These are phyloP conservation scores for Mangifera indica DNA, from an alignment of 345 rosid genomes.

Conservation along the genomic window DNA sequence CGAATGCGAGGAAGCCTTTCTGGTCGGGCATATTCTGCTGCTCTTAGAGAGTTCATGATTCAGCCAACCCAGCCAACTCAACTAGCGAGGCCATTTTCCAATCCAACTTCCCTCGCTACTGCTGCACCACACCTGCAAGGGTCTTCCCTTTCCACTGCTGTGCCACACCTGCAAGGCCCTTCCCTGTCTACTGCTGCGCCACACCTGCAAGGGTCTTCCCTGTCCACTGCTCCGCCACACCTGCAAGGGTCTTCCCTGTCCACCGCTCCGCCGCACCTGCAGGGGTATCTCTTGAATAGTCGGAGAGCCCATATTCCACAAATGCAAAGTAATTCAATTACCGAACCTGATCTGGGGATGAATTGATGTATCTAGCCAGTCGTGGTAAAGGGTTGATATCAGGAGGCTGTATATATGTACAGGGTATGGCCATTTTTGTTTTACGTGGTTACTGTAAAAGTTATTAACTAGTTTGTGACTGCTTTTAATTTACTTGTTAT, in stretches of 20 bases:
- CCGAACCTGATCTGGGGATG: constrained; percentile 9
- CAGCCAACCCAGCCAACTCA: constrained; percentile 61
- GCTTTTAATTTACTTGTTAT: not conserved
- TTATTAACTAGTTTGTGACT: not conserved
- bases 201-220: too few species aligned
- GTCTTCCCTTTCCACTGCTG: too few species aligned
- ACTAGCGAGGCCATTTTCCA: constrained; percentile 15
- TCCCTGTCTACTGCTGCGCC: too few species aligned
- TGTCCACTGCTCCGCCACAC: not conserved
- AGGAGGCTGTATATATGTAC: constrained; percentile 2
- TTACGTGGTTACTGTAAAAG: not conserved
- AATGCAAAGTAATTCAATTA: constrained; percentile 14
- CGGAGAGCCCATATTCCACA: constrained; percentile 20
- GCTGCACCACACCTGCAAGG: constrained; percentile 34
- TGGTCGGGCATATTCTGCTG: constrained; percentile 43
- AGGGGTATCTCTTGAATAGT: constrained; percentile 26
- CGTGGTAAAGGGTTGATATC: too few species aligned
- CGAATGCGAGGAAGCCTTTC: constrained; percentile 85
- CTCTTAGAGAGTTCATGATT: constrained; percentile 54
- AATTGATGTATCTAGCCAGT: not conserved
- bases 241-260: too few species aligned
- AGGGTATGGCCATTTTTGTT: constrained; percentile 3
- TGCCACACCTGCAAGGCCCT: too few species aligned
- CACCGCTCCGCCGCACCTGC: too few species aligned
- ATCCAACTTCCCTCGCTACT: constrained; percentile 24